Evolutionary conservation across 106 monocot genomes (phyloP), one percentile per base, ranked within the genome.

Genomic region (Phalaenopsis equestris): DNA sequence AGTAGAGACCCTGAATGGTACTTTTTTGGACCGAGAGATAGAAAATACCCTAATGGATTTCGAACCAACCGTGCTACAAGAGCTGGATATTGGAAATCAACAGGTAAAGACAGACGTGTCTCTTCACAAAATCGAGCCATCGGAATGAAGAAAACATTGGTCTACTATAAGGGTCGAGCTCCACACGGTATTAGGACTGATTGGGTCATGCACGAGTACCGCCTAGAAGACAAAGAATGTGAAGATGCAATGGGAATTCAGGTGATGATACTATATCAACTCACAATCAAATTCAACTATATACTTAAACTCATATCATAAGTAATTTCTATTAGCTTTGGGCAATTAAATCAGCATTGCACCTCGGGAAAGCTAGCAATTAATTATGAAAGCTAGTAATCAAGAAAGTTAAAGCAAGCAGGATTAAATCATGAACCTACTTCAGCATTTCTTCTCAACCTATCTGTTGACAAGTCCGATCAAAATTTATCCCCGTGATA

Each of bases 1-100:
- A 86, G 86, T 42, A 75, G 86, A 24, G 86, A 86, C 48, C 86
- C 86, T n/a, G 86, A 86, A 47, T 86, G 86, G 86, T 82, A 86
- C 21, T 86, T 86, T 55, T 86, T 86, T n/a, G 86, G 86, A 55
- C 82, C 82, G 23, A 41, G 86, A 36, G 86, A 86, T 36, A 75
- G 86, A 9, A 86, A 82, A 52, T 86, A 86, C 36, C 86, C 86
- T 1, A 86, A 86, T 56, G 82, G 86, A 23, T 82, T 82, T 41
- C 56, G 86, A 43, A 86, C 86, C 3, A 86, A 86, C 55, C 55
- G 86, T 46, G 86, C 86, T 16, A 86, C 86, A 18, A 55, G 79
- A 79, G 82, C 82, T 12, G 86, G 82, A n/a, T 86, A 86, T 24
- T 86, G 86, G 86, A 86, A 86, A 46, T 86, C 86, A 0, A 86